Base-by-base conservation (phyloP, 345 rosid genomes). In the Passiflora organensis region DNA sequence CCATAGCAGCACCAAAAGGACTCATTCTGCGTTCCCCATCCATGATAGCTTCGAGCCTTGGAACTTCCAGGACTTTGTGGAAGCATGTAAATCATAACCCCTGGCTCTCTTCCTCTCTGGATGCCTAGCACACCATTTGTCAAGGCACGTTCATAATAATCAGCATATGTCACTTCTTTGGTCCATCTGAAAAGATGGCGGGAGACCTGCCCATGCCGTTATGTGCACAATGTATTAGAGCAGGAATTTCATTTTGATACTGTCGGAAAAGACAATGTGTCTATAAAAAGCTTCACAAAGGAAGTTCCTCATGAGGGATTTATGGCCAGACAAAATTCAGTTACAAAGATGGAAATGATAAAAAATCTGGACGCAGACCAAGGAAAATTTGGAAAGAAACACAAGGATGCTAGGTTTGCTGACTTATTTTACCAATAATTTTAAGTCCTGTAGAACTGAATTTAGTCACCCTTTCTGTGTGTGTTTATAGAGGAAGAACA, bases 1-100 rank as follows among this genome's bases (percentile, higher is more conserved):
- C 95, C 96, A 75, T 93, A 93, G 68, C 96, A 93, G 79, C 99
- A 93, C 99, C 99, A 93, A 64, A 93, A 93, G n/a, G 90, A 50
- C 45, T 68, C 46, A 44, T 71, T 73, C 20, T 69, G 74, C 58
- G 86, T 80, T 72, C 95, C 99, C 99, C 99, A 93, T 52, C 86
- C 77, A 52, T 88, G 99, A 64, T 64, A 63, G 76, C 83, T 81
- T 54, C 48, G 66, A 2, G 89, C 94, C 67, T 86, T 89, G 51
- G 99, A 93, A 59, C 72, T 77, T 47, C 98, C 96, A 18, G 56
- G 81, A 23, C 76, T 75, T 42, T 73, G 72, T 56, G 98, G 98
- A 50, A 91, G 98, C 96, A 91, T 84, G 85, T 89, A 93, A 64
- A 88, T 89, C 99, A 89, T 93, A 36, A 77, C 61, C 55, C 99